Conservation (phyloP, 441 rosid species). For the Dalechampia spathulata region DNA sequence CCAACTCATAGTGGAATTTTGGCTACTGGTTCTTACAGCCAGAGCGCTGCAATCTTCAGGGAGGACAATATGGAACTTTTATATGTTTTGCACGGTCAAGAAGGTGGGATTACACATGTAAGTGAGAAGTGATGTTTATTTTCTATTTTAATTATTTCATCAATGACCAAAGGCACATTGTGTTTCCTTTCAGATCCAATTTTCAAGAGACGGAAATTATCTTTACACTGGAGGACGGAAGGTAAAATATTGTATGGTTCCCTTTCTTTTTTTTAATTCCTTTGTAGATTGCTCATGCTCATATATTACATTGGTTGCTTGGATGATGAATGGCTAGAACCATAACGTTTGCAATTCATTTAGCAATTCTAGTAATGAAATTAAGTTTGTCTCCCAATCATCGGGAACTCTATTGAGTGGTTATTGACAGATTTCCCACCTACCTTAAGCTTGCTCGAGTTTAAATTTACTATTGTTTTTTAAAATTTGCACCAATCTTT, state of each 20-base stretch:
- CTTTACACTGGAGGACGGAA: constrained; percentile 88
- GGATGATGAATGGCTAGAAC: background rate
- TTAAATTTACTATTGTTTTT: background rate
- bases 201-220: constrained; percentile 93
- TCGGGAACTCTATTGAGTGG: background rate
- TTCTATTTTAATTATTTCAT: constrained; percentile 10
- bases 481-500: background rate
- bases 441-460: background rate
- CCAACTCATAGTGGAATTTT: constrained; percentile 75
- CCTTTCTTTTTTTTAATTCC: background rate
- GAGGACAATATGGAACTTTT: constrained; percentile 96
- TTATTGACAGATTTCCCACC: background rate
- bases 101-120: constrained; percentile 94
- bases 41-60: constrained; percentile 70
- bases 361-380: background rate
- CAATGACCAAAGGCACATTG: constrained; percentile 9
- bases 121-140: constrained; percentile 23
- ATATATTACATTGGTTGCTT: background rate
- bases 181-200: constrained; percentile 56
- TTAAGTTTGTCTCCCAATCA: background rate
- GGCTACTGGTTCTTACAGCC: constrained; percentile 88
- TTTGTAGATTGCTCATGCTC: background rate
- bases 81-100: constrained; percentile 89
- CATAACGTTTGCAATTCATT: background rate
- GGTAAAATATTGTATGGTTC: constrained; percentile 29